phyloP scores from a whole-genome alignment of 2,329 filamentous ascomycete genomes.

The Waltergamsia citrina region DNA sequence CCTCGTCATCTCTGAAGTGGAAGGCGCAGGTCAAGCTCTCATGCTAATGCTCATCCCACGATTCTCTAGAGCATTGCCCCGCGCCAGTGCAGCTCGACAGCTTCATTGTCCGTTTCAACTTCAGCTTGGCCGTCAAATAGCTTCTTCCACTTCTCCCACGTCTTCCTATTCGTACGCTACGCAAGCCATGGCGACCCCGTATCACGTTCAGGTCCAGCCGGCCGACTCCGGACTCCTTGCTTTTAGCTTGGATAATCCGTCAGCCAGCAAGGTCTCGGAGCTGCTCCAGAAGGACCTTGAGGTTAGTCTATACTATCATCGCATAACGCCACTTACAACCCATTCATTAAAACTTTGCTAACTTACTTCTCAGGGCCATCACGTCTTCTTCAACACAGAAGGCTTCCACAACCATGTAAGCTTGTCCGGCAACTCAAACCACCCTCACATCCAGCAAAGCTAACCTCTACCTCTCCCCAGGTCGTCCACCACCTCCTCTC shows the following conservation, averaged over 20 bases:
- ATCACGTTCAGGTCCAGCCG: constrained; percentile 35
- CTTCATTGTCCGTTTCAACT: too few species aligned
- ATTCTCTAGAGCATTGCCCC: too few species aligned
- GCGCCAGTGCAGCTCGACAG: too few species aligned
- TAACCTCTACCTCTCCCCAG: too few species aligned
- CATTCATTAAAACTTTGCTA: background rate
- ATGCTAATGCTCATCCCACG: too few species aligned
- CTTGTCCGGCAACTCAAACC: background rate
- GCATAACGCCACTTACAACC: too few species aligned
- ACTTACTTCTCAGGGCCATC: constrained; percentile 32
- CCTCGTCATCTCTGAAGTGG: too few species aligned
- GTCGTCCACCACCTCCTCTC: constrained; percentile 68
- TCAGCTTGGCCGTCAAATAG: too few species aligned
- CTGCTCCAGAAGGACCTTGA: constrained; percentile 70
- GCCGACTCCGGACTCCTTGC: constrained; percentile 41
- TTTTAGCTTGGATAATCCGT: constrained; percentile 40
- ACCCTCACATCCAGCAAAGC: constrained; percentile 5
- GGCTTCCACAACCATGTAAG: constrained; percentile 76
- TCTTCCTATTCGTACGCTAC: too few species aligned
- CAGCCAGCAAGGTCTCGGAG: constrained; percentile 53
- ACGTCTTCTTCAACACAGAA: constrained; percentile 69
- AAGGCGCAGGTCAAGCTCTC: too few species aligned
- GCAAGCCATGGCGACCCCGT: constrained; percentile 38
- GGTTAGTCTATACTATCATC: constrained; percentile 18
- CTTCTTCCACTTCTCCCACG: too few species aligned